A percentile compares a stretch with the other conserved stretches of the same genome.
These are phyloP conservation scores for Trichoderma brevicompactum DNA, from an alignment of 2,329 filamentous ascomycete species.

Conservation along the genomic window DNA sequence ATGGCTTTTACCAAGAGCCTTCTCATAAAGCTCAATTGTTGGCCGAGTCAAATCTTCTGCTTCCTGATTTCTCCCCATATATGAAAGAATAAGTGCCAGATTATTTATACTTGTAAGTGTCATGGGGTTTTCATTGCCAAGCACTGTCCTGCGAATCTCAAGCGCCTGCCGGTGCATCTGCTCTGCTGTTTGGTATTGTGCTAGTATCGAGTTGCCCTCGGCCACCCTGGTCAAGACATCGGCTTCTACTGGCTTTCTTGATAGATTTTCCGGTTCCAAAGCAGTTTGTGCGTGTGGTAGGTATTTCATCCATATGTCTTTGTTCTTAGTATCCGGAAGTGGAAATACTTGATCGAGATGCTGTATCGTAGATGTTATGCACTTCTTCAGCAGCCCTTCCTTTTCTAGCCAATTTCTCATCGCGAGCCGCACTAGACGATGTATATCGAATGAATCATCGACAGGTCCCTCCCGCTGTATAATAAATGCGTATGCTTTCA, in stretches of 20 bases:
- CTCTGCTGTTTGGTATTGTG: slow-evolving; percentile 32
- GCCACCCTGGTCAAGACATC: slow-evolving; percentile 2
- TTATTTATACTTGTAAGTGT: not conserved
- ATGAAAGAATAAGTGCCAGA: not conserved
- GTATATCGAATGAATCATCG: not conserved
- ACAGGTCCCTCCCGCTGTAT: not conserved
- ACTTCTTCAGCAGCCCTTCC: slow-evolving; percentile 2
- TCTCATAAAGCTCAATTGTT: not conserved
- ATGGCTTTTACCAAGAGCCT: slow-evolving; percentile 10
- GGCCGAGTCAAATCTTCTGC: slow-evolving; percentile 4
- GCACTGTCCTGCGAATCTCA: not conserved
- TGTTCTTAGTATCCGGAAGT: not conserved
- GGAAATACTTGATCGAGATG: not conserved
- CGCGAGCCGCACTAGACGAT: slow-evolving; percentile 34
- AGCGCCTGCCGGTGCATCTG: not conserved
- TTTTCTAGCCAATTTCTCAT: slow-evolving; percentile 38
- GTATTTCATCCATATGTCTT: not conserved
- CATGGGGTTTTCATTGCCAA: not conserved
- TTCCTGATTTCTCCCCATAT: not conserved
- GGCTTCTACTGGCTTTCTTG: not conserved
- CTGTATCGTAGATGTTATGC: not conserved
- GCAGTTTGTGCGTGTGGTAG: not conserved
- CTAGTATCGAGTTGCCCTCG: not conserved
- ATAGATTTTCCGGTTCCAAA: not conserved
- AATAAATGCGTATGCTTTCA: not conserved